A percentile compares a stretch with the other conserved stretches of the same genome.
Conservation (phyloP, 2,329 filamentous ascomycete species). For the Magnaporthiopsis incrustans region DNA sequence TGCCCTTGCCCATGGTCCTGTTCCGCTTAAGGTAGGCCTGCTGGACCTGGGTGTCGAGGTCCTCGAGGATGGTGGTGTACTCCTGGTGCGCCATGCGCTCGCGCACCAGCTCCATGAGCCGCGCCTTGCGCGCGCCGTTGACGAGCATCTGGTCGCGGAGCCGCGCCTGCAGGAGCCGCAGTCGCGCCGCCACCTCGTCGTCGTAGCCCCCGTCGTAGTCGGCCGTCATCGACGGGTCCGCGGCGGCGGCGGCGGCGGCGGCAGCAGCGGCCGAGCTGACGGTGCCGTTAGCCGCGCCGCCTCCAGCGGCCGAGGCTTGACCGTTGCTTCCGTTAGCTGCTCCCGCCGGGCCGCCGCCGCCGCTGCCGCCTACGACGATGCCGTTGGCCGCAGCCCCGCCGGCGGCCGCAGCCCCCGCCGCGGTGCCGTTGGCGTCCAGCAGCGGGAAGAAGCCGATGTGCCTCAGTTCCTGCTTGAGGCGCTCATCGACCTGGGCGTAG, state of each 20-base stretch:
- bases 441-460: constrained; percentile 79
- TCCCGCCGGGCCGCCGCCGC: constrained; percentile 10
- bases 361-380: constrained; percentile 7
- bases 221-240: constrained; percentile 28
- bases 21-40: constrained; percentile 94
- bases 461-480: constrained; percentile 81
- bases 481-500: constrained; percentile 80
- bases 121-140: constrained; percentile 85
- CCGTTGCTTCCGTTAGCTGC: constrained; percentile 18
- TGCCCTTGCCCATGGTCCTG: constrained; percentile 89
- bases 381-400: constrained; percentile 2
- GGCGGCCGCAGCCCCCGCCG: constrained; percentile 12
- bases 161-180: constrained; percentile 76
- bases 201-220: constrained; percentile 88
- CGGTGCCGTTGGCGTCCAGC: constrained; percentile 15
- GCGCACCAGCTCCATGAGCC: constrained; percentile 78
- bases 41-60: constrained; percentile 91
- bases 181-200: constrained; percentile 84
- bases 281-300: constrained; percentile 5
- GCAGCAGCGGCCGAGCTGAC: constrained; percentile 16
- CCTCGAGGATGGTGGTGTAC: constrained; percentile 92
- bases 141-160: constrained; percentile 75
- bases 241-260: constrained; percentile 18
- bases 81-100: constrained; percentile 95
- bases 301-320: neutral